Evolutionary conservation across 805 yeast genomes (phyloP), one percentile per base, ranked within the genome.

Genomic region (Ascoidea asiatica): DNA sequence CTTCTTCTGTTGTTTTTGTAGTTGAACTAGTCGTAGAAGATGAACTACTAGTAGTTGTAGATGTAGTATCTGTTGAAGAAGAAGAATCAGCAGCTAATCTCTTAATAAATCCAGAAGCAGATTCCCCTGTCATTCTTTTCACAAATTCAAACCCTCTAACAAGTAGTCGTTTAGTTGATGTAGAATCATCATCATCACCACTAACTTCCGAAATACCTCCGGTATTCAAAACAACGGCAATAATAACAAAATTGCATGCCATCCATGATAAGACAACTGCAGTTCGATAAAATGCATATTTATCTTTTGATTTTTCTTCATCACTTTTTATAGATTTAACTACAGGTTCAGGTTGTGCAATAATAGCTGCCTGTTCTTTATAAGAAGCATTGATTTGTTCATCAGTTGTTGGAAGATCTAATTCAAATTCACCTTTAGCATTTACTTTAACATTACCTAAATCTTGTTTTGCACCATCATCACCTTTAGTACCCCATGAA

Each of bases 261-360:
- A 88, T 77, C 98, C 98, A 92, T 2, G 79, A 61, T 48, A 92
- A 69, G 20, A 92, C 96, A 1, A 95, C 92, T 56, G 85, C 64
- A 1, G 97, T 86, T 59, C 98, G 74, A 49, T 90, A 77, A 52
- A 84, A 77, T 0, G 97, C 96, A 62, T 87, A 92, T 52, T 69
- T 68, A 53, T 68, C 73, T 19, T 33, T 40, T 15, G 36, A 22
- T 41, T 41, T 8, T 54, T 53, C 41, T 44, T 48, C 43, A 48
- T 53, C 41, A 48, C 48, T 3, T 61, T 52, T 7, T 77, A 73
- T 46, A 57, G 60, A 54, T 67, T 70, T 38, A 76, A 76, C 44
- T 68, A 65, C 50, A 73, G 67, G 17, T 78, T 73, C 48, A 76
- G 75, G 50, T 68, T 63, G 52, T 73, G 59, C 53, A 64, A 69